phyloP scores from a whole-genome alignment of 768 basidiomycete species.

The Termitomyces sp. region DNA sequence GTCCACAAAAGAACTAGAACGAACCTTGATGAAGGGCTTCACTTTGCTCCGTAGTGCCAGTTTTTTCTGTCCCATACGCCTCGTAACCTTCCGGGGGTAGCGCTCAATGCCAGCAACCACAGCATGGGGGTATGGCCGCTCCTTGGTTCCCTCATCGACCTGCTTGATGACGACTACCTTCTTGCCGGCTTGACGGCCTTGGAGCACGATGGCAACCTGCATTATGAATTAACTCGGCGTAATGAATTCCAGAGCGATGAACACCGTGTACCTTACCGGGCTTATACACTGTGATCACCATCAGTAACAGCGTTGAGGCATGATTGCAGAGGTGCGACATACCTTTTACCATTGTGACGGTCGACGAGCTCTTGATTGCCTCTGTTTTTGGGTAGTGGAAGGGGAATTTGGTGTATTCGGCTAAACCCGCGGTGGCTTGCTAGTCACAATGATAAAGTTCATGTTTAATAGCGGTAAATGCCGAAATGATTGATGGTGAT shows the following conservation, averaged over 20 bases:
- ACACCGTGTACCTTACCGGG: slow-evolving; percentile 72
- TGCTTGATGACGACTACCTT: slow-evolving; percentile 99
- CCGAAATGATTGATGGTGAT: neutral
- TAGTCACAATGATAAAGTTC: slow-evolving; percentile 34
- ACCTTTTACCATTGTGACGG: slow-evolving; percentile 60
- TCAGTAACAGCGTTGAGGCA: slow-evolving; percentile 13
- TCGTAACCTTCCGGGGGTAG: slow-evolving; percentile 97
- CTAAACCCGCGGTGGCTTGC: slow-evolving; percentile 41
- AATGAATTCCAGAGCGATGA: neutral
- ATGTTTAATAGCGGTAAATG: neutral
- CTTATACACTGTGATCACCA: slow-evolving; percentile 70
- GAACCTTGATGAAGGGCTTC: slow-evolving; percentile 99
- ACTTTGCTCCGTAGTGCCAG: slow-evolving; percentile 90
- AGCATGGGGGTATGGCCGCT: slow-evolving; percentile 94
- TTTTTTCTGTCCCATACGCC: slow-evolving; percentile 96
- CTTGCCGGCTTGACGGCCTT: slow-evolving; percentile 98
- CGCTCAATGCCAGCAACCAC: slow-evolving; percentile 98
- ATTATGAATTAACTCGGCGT: slow-evolving; percentile 1
- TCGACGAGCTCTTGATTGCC: slow-evolving; percentile 41
- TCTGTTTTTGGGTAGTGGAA: slow-evolving; percentile 24
- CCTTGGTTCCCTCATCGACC: slow-evolving; percentile 94
- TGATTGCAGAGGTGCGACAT: slow-evolving; percentile 17
- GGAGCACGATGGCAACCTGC: slow-evolving; percentile 94
- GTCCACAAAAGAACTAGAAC: slow-evolving; percentile 17
- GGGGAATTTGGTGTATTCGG: slow-evolving; percentile 26